Percentiles rank a stretch among this genome's conserved stretches.
phyloP scores from a whole-genome alignment of 2,329 filamentous ascomycete genomes.

The Xylariaceae sp. region DNA sequence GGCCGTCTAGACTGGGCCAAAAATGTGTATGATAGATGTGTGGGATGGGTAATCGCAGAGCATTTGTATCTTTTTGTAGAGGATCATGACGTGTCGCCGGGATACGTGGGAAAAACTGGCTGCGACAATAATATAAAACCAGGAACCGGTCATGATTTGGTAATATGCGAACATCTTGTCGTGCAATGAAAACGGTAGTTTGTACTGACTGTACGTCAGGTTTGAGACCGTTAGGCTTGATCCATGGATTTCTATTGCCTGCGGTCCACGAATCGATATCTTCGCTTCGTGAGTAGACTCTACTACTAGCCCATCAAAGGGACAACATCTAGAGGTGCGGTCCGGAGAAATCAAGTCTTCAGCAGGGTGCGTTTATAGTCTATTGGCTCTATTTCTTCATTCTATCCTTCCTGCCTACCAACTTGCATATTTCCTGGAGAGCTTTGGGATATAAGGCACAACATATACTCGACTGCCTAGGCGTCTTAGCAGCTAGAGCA shows the following conservation, averaged over 20 bases:
- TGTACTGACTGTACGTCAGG: background rate
- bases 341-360: background rate
- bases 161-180: background rate
- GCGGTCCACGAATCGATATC: background rate
- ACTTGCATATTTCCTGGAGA: too few species aligned
- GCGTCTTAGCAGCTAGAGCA: too few species aligned
- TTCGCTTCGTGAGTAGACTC: background rate
- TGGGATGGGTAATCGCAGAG: background rate
- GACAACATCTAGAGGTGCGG: background rate
- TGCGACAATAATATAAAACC: background rate
- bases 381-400: too few species aligned
- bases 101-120: background rate
- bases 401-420: too few species aligned
- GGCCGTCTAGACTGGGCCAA: constrained; percentile 6
- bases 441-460: too few species aligned
- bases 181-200: background rate
- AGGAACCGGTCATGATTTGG: background rate
- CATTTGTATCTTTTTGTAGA: background rate
- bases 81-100: background rate
- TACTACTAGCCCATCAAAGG: too few species aligned
- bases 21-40: constrained; percentile 4
- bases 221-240: background rate
- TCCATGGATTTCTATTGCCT: background rate
- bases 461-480: too few species aligned
- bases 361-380: too few species aligned